phyloP scores from a whole-genome alignment of 495 filamentous ascomycete species.

The Ascodesmis nigricans region DNA sequence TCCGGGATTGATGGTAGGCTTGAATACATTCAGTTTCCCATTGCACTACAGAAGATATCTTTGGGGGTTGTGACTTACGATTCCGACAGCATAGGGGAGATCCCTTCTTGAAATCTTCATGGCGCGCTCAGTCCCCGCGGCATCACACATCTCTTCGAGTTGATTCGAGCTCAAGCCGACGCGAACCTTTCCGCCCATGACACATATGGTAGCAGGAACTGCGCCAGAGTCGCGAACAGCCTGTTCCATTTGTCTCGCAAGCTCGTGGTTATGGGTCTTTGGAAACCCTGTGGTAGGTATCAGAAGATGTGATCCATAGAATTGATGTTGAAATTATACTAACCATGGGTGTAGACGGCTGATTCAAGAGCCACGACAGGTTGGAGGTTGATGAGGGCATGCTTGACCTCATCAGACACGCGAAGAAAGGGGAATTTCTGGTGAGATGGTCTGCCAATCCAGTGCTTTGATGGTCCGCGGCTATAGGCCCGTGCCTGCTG shows the following conservation, averaged over 20 bases:
- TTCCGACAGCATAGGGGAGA: constrained; percentile 54
- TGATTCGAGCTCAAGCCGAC: constrained; percentile 54
- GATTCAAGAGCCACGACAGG: constrained; percentile 85
- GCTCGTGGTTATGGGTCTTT: constrained; percentile 52
- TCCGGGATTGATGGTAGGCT: not conserved
- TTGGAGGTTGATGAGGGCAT: constrained; percentile 44
- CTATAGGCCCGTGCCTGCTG: too few species aligned
- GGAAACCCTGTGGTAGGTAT: constrained; percentile 60
- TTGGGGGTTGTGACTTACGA: too few species aligned
- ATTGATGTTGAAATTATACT: not conserved
- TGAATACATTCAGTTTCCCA: too few species aligned
- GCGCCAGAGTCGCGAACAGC: constrained; percentile 60
- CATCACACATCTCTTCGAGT: constrained; percentile 44
- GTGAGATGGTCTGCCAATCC: too few species aligned
- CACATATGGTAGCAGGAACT: constrained; percentile 77
- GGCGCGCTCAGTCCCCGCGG: constrained; percentile 37
- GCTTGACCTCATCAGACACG: constrained; percentile 61
- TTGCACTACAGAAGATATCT: too few species aligned
- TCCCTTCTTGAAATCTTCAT: constrained; percentile 76
- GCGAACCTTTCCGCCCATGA: constrained; percentile 56
- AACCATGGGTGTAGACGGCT: constrained; percentile 70
- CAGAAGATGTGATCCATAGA: constrained; percentile 1
- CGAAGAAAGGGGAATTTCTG: constrained; percentile 42
- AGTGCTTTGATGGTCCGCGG: too few species aligned
- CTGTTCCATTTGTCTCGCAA: constrained; percentile 49